Base-by-base conservation (phyloP, 1,284 basidiomycete species). In the Sporisorium exsertum region DNA sequence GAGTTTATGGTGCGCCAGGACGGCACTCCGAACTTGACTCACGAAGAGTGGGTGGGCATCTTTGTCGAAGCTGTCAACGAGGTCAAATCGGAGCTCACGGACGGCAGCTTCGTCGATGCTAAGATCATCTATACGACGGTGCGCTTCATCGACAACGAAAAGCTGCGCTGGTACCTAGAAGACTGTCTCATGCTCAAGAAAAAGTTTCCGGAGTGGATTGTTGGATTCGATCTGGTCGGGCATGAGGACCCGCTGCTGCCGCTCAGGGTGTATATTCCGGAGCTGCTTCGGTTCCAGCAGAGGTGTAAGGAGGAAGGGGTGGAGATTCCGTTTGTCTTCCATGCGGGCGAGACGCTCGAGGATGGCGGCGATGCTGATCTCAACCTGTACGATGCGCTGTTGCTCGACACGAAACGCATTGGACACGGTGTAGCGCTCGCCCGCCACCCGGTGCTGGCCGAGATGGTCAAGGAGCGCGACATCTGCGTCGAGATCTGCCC, bases 161-260 rank as follows among this genome's bases (percentile, higher is more conserved):
- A 90, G 67, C 82, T 93, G 27, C 88, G 89, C 37, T 90, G 89
- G 89, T 91, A 91, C 80, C 84, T 90, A 24, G 90, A 92, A 55
- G 92, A 93, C 78, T 92, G 92, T 72, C 89, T 93, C 56, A 84
- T 87, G 9, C 87, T 93, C 64, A 93, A 92, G 83, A 89, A 91
- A 79, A 88, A 90, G 69, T 93, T 92, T 79, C 92, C 92, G 10
- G 88, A 92, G 72, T 85, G 92, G 55, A 91, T 93, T 58, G 89
- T 90, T 29, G 92, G 92, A 1, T 94, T 93, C 77, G 92, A 94
- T 86, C 88, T 93, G 20, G 92, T 93, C 13, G 92, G 92, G 7
- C 88, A 91, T 69, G 92, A 94, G 79, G 91, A 93, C 78, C 86
- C 87, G 2, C 80, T 90, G 16, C 87, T 87, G 24, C 91, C 92